These are phyloP conservation scores for Debaryomyces nepalensis DNA, from an alignment of 1,139 yeast species.

Conservation along the genomic window DNA sequence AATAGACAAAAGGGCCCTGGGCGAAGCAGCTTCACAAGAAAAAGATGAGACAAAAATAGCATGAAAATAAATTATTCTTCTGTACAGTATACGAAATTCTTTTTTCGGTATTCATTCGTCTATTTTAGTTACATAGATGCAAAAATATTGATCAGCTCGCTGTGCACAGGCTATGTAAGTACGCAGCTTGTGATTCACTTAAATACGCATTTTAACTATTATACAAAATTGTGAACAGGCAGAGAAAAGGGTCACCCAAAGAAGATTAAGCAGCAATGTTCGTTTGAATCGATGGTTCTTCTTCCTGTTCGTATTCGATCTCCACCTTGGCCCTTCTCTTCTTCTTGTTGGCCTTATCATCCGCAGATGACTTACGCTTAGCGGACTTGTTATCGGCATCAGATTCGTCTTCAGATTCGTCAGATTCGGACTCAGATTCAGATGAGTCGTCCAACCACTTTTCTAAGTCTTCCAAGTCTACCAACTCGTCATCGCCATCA, in stretches of 20 bases:
- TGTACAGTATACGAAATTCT: no score
- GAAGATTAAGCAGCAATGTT: constrained; percentile 33
- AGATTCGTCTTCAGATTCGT: constrained; percentile 43
- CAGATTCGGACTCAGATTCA: constrained; percentile 39
- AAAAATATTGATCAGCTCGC: neutral
- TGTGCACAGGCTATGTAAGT: no score
- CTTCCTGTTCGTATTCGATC: constrained; percentile 82
- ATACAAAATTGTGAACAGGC: constrained; percentile 8
- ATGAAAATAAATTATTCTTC: no score
- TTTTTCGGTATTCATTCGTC: no score
- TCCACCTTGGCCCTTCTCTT: constrained; percentile 77
- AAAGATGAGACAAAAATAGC: no score
- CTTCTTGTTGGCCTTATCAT: constrained; percentile 41
- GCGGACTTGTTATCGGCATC: constrained; percentile 36
- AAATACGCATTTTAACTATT: constrained; percentile 10
- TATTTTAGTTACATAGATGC: no score
- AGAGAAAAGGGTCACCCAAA: neutral
- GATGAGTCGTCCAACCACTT: constrained; percentile 81
- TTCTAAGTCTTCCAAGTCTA: constrained; percentile 89
- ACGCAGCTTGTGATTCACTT: no score
- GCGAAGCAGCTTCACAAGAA: no score
- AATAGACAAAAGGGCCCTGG: no score
- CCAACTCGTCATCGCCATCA: constrained; percentile 84
- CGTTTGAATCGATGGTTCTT: constrained; percentile 37
- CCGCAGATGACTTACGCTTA: constrained; percentile 46